Conservation (phyloP, 352 stramenopile genomes). For the Globisporangium splendens region DNA sequence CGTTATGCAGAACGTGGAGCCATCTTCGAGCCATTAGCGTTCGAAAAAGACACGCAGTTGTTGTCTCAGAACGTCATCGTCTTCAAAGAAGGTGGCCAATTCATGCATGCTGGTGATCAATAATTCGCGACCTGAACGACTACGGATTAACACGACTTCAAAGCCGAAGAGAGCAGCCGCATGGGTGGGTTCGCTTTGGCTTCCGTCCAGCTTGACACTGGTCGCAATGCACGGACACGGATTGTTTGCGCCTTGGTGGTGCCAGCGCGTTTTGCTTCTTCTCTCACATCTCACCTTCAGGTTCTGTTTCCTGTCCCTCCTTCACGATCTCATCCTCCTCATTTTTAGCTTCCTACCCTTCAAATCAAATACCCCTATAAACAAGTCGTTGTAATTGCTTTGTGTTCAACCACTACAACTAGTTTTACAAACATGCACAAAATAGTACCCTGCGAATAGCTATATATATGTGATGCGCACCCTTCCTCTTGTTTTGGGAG, state of each 20-base stretch:
- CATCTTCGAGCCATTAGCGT: no score
- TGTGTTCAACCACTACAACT: background rate
- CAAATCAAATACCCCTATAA: background rate
- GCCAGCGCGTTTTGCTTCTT: background rate
- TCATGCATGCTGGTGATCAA: no score
- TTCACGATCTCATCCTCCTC: background rate
- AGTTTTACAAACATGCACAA: background rate
- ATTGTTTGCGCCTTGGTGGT: background rate
- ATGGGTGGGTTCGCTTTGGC: no score
- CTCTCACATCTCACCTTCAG: background rate
- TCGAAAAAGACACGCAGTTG: no score
- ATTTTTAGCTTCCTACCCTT: background rate
- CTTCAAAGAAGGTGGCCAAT: no score
- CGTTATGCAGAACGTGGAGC: no score
- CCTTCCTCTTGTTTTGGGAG: background rate
- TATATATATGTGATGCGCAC: background rate
- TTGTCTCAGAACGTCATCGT: no score
- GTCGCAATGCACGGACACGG: no score
- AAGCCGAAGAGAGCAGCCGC: no score
- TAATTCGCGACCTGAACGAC: no score
- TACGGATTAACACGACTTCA: no score
- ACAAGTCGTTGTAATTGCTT: background rate
- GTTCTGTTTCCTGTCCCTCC: background rate
- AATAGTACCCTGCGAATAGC: background rate
- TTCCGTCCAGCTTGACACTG: no score